These are phyloP conservation scores for Gossypium gossypioides DNA, from an alignment of 441 rosid species.

Conservation along the genomic window DNA sequence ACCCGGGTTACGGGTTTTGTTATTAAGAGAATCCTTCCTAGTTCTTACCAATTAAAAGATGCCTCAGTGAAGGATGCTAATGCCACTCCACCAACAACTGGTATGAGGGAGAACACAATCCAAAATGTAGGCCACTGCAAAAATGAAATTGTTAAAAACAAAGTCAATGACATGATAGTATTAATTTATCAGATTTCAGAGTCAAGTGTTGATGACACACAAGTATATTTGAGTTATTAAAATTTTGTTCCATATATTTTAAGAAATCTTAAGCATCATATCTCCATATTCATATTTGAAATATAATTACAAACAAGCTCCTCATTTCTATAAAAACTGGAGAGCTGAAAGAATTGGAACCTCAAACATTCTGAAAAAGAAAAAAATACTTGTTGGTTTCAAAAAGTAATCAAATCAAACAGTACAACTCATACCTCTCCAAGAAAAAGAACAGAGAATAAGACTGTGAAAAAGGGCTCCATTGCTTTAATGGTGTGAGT, in stretches of 20 bases:
- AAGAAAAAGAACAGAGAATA: constrained; percentile 40
- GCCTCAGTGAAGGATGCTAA: constrained; percentile 53
- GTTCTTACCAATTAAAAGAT: constrained; percentile 48
- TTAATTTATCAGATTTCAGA: no score
- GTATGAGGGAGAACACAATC: constrained; percentile 39
- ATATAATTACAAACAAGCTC: no score
- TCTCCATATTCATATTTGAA: no score
- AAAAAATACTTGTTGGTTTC: background rate
- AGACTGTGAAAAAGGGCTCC: constrained; percentile 66
- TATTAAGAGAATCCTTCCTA: background rate
- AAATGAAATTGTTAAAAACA: constrained; percentile 4
- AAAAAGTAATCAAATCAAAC: background rate
- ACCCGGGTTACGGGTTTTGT: background rate
- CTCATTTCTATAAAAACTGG: no score
- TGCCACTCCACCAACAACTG: constrained; percentile 55
- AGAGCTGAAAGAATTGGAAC: background rate
- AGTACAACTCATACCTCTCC: constrained; percentile 32
- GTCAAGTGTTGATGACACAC: no score
- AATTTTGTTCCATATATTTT: no score
- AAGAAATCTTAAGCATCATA: no score
- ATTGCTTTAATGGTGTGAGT: constrained; percentile 65
- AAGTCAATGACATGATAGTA: background rate
- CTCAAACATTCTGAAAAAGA: background rate
- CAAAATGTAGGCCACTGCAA: constrained; percentile 42
- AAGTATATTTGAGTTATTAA: no score